A percentile compares a stretch with the other conserved stretches of the same genome.
Conservation (phyloP, 1,284 basidiomycete genomes). For the Abortiporus biennis region DNA sequence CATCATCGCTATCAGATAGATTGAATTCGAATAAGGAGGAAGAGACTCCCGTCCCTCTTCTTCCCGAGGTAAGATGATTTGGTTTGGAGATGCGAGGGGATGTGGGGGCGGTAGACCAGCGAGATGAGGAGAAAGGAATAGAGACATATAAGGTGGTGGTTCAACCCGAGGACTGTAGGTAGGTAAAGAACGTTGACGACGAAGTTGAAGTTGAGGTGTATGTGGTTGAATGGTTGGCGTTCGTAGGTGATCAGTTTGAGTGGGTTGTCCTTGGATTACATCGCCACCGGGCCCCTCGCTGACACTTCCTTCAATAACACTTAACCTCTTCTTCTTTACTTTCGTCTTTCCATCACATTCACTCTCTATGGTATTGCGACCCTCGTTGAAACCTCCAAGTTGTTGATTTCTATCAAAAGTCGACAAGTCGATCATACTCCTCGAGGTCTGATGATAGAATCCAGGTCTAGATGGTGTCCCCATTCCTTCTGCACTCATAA, state of each 20-base stretch:
- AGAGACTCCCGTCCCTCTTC: slow-evolving; percentile 82
- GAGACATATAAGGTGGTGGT: slow-evolving; percentile 52
- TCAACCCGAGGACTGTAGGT: slow-evolving; percentile 40
- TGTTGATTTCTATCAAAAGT: slow-evolving; percentile 22
- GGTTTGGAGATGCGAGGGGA: slow-evolving; percentile 23
- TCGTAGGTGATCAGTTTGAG: neutral
- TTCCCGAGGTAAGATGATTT: slow-evolving; percentile 33
- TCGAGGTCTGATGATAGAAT: slow-evolving; percentile 59
- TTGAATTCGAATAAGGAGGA: slow-evolving; percentile 77
- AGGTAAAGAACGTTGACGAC: slow-evolving; percentile 52
- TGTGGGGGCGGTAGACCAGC: no score
- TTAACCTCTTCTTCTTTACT: no score
- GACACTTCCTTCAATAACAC: no score
- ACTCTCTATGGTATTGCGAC: no score
- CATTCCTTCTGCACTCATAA: no score
- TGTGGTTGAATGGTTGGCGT: slow-evolving; percentile 11
- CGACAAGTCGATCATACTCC: slow-evolving; percentile 48
- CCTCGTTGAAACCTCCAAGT: no score
- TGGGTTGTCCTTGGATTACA: neutral
- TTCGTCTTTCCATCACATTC: no score
- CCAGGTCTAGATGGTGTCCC: slow-evolving; percentile 25
- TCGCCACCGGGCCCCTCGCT: slow-evolving; percentile 12
- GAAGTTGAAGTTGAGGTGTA: slow-evolving; percentile 27
- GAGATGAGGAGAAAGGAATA: no score
- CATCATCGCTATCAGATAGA: slow-evolving; percentile 83